Percentiles rank a stretch among this genome's conserved stretches.
Evolutionary conservation across 1,139 yeast species (phyloP).

Genomic region (Candida buenavistaensis): DNA sequence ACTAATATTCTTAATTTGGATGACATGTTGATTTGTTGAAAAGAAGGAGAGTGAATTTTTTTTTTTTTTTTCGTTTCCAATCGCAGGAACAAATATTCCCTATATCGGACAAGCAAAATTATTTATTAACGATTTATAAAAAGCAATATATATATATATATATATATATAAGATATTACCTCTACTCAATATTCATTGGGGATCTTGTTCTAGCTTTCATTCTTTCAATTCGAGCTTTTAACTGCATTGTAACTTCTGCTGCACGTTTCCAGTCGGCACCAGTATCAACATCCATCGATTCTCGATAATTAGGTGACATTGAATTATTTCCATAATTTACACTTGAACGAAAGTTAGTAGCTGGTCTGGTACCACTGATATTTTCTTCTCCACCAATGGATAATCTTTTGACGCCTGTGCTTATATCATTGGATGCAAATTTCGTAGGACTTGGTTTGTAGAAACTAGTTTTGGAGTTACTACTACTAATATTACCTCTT

Average conservation of each 20-base stretch:
- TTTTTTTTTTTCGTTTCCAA: not conserved
- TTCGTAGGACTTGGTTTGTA: conserved; percentile 4
- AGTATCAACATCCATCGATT: conserved; percentile 30
- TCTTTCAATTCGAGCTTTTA: conserved; percentile 83
- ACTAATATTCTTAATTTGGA: conserved; percentile 74
- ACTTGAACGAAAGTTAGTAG: conserved; percentile 3
- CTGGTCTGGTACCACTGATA: conserved; percentile 7
- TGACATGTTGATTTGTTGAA: conserved; percentile 28
- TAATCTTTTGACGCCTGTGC: conserved; percentile 44
- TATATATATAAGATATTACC: too few species aligned
- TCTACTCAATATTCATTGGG: conserved; percentile 11
- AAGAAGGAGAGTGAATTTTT: not conserved
- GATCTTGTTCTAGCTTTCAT: conserved; percentile 59
- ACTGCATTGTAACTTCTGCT: conserved; percentile 82
- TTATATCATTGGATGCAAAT: conserved; percentile 32
- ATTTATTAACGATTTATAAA: too few species aligned
- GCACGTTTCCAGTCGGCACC: conserved; percentile 87
- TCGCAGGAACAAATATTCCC: too few species aligned
- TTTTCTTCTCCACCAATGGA: conserved; percentile 39
- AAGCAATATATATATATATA: too few species aligned
- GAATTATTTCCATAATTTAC: conserved; percentile 2
- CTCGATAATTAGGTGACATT: conserved; percentile 4
- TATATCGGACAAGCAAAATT: conserved; percentile 3
- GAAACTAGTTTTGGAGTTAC: conserved; percentile 4
- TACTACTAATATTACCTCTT: conserved; percentile 4